Evolutionary conservation across 768 basidiomycete species (phyloP).

Genomic region (Amanita muscaria): DNA sequence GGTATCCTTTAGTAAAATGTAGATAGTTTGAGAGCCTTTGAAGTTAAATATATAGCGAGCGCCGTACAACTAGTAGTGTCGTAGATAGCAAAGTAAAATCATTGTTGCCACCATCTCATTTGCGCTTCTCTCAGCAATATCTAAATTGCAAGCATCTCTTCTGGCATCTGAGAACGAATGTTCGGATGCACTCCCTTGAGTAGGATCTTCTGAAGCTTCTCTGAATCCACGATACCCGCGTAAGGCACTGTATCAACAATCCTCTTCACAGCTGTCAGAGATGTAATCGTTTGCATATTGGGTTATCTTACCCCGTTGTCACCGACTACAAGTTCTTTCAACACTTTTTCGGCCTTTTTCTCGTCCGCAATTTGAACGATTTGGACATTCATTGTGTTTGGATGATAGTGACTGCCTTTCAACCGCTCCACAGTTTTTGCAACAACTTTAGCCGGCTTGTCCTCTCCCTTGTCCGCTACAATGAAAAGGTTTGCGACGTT

Average conservation of each 20-base stretch:
- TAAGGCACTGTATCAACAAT: constrained; percentile 26
- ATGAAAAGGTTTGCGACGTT: not conserved
- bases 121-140: too few species aligned
- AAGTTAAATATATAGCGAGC: too few species aligned
- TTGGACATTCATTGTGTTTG: constrained; percentile 24
- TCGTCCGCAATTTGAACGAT: constrained; percentile 27
- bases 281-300: too few species aligned
- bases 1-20: too few species aligned
- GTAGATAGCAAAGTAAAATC: too few species aligned
- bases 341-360: constrained; percentile 12
- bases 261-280: too few species aligned
- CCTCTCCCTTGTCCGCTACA: constrained; percentile 17
- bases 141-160: not conserved
- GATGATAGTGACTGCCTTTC: constrained; percentile 20
- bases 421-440: constrained; percentile 17
- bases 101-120: too few species aligned
- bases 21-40: too few species aligned
- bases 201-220: constrained; percentile 23
- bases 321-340: constrained; percentile 19
- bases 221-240: constrained; percentile 17
- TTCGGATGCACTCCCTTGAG: constrained; percentile 26
- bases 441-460: constrained; percentile 15
- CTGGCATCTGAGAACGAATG: constrained; percentile 17
- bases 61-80: too few species aligned
- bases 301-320: constrained; percentile 22